Percentiles rank a stretch among this genome's conserved stretches.
phyloP scores from a whole-genome alignment of 1,284 basidiomycete genomes.

The Pseudozyma flocculosa region DNA sequence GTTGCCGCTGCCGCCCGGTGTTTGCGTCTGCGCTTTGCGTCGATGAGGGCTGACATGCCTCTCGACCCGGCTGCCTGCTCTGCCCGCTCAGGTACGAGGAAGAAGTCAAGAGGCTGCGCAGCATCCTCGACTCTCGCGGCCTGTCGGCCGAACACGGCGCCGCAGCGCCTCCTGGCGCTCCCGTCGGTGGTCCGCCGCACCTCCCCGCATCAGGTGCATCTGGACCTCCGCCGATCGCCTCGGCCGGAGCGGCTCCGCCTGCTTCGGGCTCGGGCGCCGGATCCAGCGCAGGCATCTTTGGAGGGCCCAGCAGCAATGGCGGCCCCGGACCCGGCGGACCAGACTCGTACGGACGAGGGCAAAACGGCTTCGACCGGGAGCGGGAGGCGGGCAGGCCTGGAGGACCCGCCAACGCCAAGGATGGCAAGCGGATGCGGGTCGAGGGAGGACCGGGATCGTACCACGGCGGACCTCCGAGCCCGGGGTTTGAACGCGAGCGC shows the following conservation, averaged over 20 bases:
- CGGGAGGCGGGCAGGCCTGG: slow-evolving; percentile 55
- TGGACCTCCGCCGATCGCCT: slow-evolving; percentile 56
- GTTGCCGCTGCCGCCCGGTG: slow-evolving; percentile 27
- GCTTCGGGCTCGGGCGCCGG: slow-evolving; percentile 58
- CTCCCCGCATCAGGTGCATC: slow-evolving; percentile 29
- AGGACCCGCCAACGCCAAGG: slow-evolving; percentile 45
- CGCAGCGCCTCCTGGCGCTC: slow-evolving; percentile 14
- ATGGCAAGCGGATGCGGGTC: slow-evolving; percentile 34
- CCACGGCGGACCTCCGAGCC: slow-evolving; percentile 40
- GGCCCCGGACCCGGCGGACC: slow-evolving; percentile 13
- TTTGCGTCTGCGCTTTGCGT: no score
- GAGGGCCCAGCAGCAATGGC: slow-evolving; percentile 28
- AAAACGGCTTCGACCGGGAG: slow-evolving; percentile 51
- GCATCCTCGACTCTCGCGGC: slow-evolving; percentile 64
- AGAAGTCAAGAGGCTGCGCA: slow-evolving; percentile 69
- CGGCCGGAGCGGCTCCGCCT: slow-evolving; percentile 60
- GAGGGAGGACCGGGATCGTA: slow-evolving; percentile 24
- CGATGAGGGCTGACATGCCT: no score
- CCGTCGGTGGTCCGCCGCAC: slow-evolving; percentile 36
- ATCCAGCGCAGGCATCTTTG: slow-evolving; percentile 47
- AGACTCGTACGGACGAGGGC: slow-evolving; percentile 26
- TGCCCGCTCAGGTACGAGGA: slow-evolving; percentile 65
- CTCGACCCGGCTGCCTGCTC: neutral
- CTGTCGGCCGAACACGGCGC: slow-evolving; percentile 35
- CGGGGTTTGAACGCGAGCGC: slow-evolving; percentile 45